Conservation (phyloP, 1,139 yeast species). For the Candida pseudoviswanathii region DNA sequence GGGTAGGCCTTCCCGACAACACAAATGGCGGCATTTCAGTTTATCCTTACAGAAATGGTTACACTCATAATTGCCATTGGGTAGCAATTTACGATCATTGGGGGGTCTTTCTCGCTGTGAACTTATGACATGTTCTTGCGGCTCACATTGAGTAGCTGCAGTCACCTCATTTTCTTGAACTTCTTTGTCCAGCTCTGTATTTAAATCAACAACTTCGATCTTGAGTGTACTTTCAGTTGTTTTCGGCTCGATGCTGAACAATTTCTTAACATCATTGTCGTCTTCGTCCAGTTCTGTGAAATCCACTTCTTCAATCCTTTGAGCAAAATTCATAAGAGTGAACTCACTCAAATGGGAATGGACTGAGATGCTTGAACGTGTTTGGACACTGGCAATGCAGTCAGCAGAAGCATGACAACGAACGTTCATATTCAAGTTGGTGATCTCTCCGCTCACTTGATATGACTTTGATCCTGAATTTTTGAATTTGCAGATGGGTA, state of each 20-base stretch:
- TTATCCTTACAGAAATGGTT: conserved; percentile 42
- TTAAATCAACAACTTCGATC: background rate
- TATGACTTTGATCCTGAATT: conserved; percentile 24
- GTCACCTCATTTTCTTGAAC: background rate
- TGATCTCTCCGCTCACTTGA: conserved; percentile 21
- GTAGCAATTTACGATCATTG: conserved; percentile 12
- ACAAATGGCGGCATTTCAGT: conserved; percentile 39
- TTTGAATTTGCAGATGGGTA: conserved; percentile 27
- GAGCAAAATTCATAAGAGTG: conserved; percentile 7
- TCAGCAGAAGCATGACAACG: conserved; percentile 33
- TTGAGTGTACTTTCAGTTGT: background rate
- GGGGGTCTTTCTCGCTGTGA: background rate
- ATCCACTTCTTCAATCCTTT: conserved; percentile 9
- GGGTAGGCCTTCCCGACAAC: conserved; percentile 45
- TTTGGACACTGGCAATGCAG: conserved; percentile 35
- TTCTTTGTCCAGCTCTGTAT: background rate
- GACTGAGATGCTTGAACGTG: background rate
- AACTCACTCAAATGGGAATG: conserved; percentile 3
- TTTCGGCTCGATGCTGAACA: background rate
- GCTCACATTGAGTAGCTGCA: background rate
- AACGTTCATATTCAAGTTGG: conserved; percentile 19
- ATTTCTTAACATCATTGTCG: background rate
- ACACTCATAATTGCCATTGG: conserved; percentile 35
- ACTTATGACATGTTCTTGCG: background rate
- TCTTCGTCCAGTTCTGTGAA: conserved; percentile 7